Percentiles rank a stretch among this genome's conserved stretches.
These are phyloP conservation scores for Rhizopogon vulgaris DNA, from an alignment of 768 basidiomycete species.

Conservation along the genomic window DNA sequence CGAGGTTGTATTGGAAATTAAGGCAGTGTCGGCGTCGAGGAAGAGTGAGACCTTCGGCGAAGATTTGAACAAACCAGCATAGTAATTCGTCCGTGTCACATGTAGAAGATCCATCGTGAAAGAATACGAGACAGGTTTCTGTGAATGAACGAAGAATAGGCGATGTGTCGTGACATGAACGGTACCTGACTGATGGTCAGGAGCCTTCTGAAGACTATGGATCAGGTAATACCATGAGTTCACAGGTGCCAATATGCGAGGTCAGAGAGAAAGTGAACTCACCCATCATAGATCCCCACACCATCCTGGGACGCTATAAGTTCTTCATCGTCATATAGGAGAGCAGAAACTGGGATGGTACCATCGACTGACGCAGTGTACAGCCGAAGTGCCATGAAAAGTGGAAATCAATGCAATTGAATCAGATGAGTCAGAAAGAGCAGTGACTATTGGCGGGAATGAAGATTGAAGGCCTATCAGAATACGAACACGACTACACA, in stretches of 20 bases:
- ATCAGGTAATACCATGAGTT: constrained; percentile 9
- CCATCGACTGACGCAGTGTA: constrained; percentile 60
- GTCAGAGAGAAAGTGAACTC: constrained; percentile 21
- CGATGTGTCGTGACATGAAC: constrained; percentile 77
- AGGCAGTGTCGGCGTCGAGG: constrained; percentile 34
- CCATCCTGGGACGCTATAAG: constrained; percentile 65
- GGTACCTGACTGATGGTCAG: constrained; percentile 70
- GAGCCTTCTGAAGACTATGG: constrained; percentile 72
- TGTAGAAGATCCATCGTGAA: constrained; percentile 60
- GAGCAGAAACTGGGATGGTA: constrained; percentile 68
- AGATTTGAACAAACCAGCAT: constrained; percentile 85
- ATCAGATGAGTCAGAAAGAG: neutral
- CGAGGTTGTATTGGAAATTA: constrained; percentile 22
- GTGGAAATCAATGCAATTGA: neutral
- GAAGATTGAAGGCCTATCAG: neutral
- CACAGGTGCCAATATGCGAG: constrained; percentile 6
- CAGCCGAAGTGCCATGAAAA: constrained; percentile 46
- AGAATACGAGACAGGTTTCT: constrained; percentile 46
- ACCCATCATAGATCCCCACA: constrained; percentile 94
- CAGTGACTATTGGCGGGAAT: neutral
- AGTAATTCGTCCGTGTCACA: constrained; percentile 77
- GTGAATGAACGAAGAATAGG: constrained; percentile 69
- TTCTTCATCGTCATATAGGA: constrained; percentile 79
- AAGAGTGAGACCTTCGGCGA: constrained; percentile 84
- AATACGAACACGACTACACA: neutral